Percentiles rank a stretch among this genome's conserved stretches.
Conservation (phyloP, 768 basidiomycete species). For the Podaxis rugospora region DNA sequence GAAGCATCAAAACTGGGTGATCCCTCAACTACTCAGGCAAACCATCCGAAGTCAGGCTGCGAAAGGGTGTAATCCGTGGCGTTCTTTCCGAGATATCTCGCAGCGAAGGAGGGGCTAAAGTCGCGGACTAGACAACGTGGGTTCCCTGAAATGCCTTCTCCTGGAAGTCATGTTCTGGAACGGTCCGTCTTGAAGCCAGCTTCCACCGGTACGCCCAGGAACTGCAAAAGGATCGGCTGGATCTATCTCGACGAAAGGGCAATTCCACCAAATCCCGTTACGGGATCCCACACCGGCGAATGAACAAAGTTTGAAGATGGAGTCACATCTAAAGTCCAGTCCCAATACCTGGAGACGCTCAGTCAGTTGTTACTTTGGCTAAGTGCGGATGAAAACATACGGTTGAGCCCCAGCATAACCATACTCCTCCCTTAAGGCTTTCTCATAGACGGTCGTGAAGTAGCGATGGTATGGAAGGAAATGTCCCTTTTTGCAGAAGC, state of each 20-base stretch:
- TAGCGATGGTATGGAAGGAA: no score
- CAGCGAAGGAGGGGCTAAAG: constrained; percentile 17
- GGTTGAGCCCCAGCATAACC: no score
- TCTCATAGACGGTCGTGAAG: no score
- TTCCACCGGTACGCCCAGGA: background rate
- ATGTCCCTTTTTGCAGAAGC: no score
- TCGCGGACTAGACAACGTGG: constrained; percentile 17
- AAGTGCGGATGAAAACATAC: no score
- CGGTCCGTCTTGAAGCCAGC: background rate
- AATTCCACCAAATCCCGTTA: background rate
- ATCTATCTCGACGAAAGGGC: background rate
- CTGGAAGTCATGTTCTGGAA: background rate
- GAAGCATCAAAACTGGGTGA: constrained; percentile 3
- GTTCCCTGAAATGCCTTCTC: constrained; percentile 10
- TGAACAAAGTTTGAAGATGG: background rate
- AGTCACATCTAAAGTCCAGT: background rate
- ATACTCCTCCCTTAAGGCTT: no score
- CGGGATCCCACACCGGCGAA: background rate
- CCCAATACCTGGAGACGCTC: background rate
- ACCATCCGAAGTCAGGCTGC: constrained; percentile 17
- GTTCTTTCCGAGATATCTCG: constrained; percentile 13
- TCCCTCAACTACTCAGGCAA: constrained; percentile 16
- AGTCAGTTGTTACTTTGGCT: no score
- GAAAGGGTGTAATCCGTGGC: constrained; percentile 12
- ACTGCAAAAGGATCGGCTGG: background rate